These are phyloP conservation scores for Trichoderma aggressivum DNA, from an alignment of 2,329 filamentous ascomycete species.

Conservation along the genomic window DNA sequence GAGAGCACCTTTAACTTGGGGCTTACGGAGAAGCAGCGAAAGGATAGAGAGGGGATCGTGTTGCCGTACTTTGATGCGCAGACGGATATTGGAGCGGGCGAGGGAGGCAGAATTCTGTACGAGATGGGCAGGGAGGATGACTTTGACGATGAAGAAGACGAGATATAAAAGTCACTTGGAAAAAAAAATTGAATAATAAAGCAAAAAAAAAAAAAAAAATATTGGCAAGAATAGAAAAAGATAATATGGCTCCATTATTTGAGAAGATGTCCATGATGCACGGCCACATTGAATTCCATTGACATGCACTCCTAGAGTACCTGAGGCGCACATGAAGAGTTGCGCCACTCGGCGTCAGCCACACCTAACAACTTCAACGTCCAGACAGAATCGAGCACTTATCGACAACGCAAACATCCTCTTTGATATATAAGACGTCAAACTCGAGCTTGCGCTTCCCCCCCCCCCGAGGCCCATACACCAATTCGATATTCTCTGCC, in stretches of 20 bases:
- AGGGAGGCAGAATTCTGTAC: conserved; percentile 90
- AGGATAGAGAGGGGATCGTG: conserved; percentile 83
- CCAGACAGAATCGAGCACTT: neutral
- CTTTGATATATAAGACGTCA: neutral
- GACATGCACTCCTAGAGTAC: neutral
- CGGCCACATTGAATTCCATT: neutral
- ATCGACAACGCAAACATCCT: neutral
- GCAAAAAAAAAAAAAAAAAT: neutral
- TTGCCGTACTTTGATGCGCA: conserved; percentile 97
- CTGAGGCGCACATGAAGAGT: neutral
- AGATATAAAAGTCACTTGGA: conserved; percentile 54
- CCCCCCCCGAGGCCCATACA: neutral
- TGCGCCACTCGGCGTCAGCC: conserved; percentile 15
- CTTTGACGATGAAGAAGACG: conserved; percentile 94
- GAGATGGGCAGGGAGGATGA: conserved; percentile 97
- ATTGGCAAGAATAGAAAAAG: neutral
- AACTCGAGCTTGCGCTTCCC: neutral
- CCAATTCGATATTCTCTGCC: neutral
- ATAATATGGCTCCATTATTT: neutral
- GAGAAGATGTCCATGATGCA: neutral
- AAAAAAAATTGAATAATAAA: neutral
- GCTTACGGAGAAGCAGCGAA: conserved; percentile 85
- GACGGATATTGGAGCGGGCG: conserved; percentile 70
- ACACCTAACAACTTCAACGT: neutral
- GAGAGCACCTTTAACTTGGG: conserved; percentile 81